Conservation (phyloP, 2,329 filamentous ascomycete species). For the Microsporum audouinii region DNA sequence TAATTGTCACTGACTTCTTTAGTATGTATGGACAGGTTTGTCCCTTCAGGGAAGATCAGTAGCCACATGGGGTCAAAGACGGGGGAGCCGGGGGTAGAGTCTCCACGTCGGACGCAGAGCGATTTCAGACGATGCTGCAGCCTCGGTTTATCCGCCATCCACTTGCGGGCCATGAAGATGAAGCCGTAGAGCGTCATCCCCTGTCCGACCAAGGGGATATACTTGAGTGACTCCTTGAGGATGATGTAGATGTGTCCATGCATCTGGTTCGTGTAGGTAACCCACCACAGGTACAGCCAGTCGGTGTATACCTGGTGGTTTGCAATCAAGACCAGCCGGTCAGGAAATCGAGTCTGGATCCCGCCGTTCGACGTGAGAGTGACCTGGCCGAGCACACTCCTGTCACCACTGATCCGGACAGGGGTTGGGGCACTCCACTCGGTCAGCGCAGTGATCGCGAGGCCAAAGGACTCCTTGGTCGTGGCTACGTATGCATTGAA, state of each 20-base stretch:
- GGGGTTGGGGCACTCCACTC: slow-evolving; percentile 53
- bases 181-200: slow-evolving; percentile 56
- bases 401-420: slow-evolving; percentile 52
- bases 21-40: slow-evolving; percentile 48
- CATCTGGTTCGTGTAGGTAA: slow-evolving; percentile 53
- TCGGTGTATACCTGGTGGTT: slow-evolving; percentile 61
- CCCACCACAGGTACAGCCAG: slow-evolving; percentile 59
- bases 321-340: slow-evolving; percentile 50
- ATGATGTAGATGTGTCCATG: slow-evolving; percentile 58
- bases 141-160: slow-evolving; percentile 49
- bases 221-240: slow-evolving; percentile 53
- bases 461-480: slow-evolving; percentile 53
- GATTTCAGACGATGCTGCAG: slow-evolving; percentile 47
- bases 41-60: slow-evolving; percentile 55
- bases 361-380: slow-evolving; percentile 46
- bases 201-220: slow-evolving; percentile 51
- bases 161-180: slow-evolving; percentile 54
- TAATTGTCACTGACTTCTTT: slow-evolving; percentile 46
- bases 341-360: slow-evolving; percentile 48
- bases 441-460: slow-evolving; percentile 51
- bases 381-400: slow-evolving; percentile 48
- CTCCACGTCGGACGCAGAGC: slow-evolving; percentile 36
- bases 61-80: slow-evolving; percentile 54
- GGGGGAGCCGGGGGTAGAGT: slow-evolving; percentile 38
- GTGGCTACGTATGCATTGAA: slow-evolving; percentile 56